A percentile compares a stretch with the other conserved stretches of the same genome.
Conservation (phyloP, 2,329 filamentous ascomycete species). For the Talaromyces piceae region DNA sequence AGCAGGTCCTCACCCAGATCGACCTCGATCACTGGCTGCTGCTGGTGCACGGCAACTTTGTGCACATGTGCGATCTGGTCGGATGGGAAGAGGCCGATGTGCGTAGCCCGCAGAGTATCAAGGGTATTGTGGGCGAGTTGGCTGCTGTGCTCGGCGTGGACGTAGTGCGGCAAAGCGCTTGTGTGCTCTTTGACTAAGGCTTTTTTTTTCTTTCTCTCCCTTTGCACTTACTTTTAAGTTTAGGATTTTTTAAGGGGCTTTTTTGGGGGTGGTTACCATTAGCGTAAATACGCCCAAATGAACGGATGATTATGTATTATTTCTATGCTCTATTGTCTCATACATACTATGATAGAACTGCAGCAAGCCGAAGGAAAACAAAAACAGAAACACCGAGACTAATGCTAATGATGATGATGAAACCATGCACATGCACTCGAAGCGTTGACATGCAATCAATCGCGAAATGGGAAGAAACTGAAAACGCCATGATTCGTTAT, state of each 20-base stretch:
- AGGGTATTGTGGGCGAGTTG: conserved; percentile 41
- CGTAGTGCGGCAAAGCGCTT: conserved; percentile 34
- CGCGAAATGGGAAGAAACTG: background rate
- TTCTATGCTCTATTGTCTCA: background rate
- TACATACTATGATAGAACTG: background rate
- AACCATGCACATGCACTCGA: background rate
- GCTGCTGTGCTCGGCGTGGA: conserved; percentile 38
- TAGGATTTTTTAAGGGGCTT: too few species aligned
- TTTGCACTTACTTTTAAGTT: too few species aligned
- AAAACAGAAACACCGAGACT: background rate
- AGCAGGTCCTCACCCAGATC: conserved; percentile 32
- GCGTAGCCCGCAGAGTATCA: conserved; percentile 36
- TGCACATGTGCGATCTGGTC: conserved; percentile 42
- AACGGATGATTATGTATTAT: background rate
- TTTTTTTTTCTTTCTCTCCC: too few species aligned
- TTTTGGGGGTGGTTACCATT: too few species aligned
- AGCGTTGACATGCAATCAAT: background rate
- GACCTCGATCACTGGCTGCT: conserved; percentile 40
- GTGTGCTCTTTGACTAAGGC: conserved; percentile 33
- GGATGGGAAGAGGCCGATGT: conserved; percentile 40
- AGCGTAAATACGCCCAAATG: too few species aligned
- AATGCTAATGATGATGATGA: background rate
- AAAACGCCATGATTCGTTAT: background rate
- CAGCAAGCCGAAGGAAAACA: background rate
- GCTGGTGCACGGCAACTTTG: conserved; percentile 32